phyloP scores from a whole-genome alignment of 1,139 yeast genomes.

The Hyphopichia fennica region DNA sequence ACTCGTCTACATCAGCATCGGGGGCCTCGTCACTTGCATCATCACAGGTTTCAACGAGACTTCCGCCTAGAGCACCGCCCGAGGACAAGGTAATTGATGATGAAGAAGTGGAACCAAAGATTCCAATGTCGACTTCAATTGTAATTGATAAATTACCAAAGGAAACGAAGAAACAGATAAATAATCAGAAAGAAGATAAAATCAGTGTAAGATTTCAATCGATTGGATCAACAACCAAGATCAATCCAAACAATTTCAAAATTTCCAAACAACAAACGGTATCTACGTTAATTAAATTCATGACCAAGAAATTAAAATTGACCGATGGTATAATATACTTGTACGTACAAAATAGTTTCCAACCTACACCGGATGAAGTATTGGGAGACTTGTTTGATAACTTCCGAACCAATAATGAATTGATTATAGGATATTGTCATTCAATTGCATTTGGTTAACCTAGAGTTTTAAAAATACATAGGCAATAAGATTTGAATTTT shows the following conservation, averaged over 20 bases:
- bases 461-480: background rate
- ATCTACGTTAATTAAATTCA: slow-evolving; percentile 44
- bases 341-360: slow-evolving; percentile 60
- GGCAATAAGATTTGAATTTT: no score
- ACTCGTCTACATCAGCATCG: background rate
- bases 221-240: slow-evolving; percentile 55
- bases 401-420: slow-evolving; percentile 50
- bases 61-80: background rate
- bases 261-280: slow-evolving; percentile 49
- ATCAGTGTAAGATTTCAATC: slow-evolving; percentile 54
- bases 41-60: slow-evolving; percentile 5
- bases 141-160: slow-evolving; percentile 16
- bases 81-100: slow-evolving; percentile 5
- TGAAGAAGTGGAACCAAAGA: slow-evolving; percentile 10
- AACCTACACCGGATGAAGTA: slow-evolving; percentile 59
- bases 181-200: slow-evolving; percentile 14
- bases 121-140: slow-evolving; percentile 27
- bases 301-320: slow-evolving; percentile 40
- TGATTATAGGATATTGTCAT: slow-evolving; percentile 55
- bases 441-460: slow-evolving; percentile 56
- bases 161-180: background rate
- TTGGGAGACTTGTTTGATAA: slow-evolving; percentile 46
- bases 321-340: slow-evolving; percentile 24
- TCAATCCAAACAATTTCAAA: slow-evolving; percentile 50
- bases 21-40: slow-evolving; percentile 9